Evolutionary conservation across 352 stramenopile species (phyloP), one percentile per base, ranked within the genome.

Genomic region (Phytophthora pluvialis): DNA sequence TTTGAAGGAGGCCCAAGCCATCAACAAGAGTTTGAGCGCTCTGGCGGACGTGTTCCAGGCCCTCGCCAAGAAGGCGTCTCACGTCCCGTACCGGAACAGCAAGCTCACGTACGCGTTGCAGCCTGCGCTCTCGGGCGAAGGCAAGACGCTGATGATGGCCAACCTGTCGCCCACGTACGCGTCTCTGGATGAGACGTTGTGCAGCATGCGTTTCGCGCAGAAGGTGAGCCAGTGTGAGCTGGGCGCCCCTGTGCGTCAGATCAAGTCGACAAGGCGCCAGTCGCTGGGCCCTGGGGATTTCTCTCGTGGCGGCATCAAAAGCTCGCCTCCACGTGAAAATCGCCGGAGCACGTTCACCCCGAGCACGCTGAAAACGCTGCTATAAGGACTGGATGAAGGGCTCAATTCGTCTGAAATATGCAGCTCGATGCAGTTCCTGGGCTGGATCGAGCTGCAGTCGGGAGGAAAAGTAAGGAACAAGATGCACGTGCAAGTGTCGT

Each of bases 121-220:
- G 81, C 97, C 98, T 48, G 98, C 96, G 61, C 89, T 99, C 5
- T 98, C 95, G 61, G 98, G 98, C 9, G 97, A 99, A 79, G 97
- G 98, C 39, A 99, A 99, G 83, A 99, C 97, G 62, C 83, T 99
- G 38, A 99, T 99, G 98, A 99, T 99, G 87, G 97, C 99, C 39
- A 99, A 99, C 73, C 75, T 99, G 26, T 99, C 94, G 67, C 98
- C 98, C 3, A 99, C 97, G 16, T 84, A 91, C 28, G 80, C 88
- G 43, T 99, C 96, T 56, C 81, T 98, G 33, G 89, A 97, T 66
- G 98, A 99, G 79, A 98, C 95, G 68, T 73, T 99, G 5, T 99
- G 97, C 79, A 99, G 96, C 58, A 88, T 99, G 29, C 88, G 98
- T 45, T 99, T 99, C 76, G 98, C 98, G 7, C 78, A 94, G 38